phyloP scores from a whole-genome alignment of 2,329 filamentous ascomycete species.

The Alternaria sp. region DNA sequence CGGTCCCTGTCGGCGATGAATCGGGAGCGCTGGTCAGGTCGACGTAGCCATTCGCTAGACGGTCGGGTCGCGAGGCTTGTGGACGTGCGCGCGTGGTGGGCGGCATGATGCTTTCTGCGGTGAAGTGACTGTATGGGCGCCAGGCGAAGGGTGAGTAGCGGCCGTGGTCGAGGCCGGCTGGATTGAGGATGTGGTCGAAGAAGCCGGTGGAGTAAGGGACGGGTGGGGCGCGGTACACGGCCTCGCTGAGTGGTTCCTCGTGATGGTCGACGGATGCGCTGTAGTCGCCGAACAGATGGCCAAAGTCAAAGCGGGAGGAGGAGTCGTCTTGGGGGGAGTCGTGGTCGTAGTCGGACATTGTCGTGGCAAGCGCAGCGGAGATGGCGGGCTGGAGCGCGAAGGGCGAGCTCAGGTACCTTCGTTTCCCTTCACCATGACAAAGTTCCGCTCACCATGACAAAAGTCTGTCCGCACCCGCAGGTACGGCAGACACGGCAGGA shows the following conservation, averaged over 20 bases:
- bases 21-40: slow-evolving; percentile 43
- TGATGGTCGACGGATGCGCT: not conserved
- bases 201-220: slow-evolving; percentile 32
- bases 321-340: slow-evolving; percentile 6
- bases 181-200: slow-evolving; percentile 45
- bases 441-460: slow-evolving; percentile 4
- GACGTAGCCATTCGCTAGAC: slow-evolving; percentile 49
- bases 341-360: slow-evolving; percentile 12
- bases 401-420: not conserved
- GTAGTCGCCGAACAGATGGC: slow-evolving; percentile 9
- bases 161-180: slow-evolving; percentile 27
- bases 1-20: slow-evolving; percentile 27
- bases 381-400: not conserved
- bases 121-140: slow-evolving; percentile 9
- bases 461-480: not conserved
- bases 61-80: slow-evolving; percentile 26
- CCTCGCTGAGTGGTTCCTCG: slow-evolving; percentile 17
- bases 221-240: slow-evolving; percentile 22
- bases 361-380: slow-evolving; percentile 1
- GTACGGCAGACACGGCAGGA: not conserved
- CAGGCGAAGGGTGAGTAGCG: slow-evolving; percentile 24
- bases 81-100: slow-evolving; percentile 26
- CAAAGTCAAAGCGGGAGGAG: slow-evolving; percentile 10
- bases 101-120: slow-evolving; percentile 19
- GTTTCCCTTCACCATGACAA: slow-evolving; percentile 5